Percentiles rank a stretch among this genome's conserved stretches.
Evolutionary conservation across 495 filamentous ascomycete species (phyloP).

Genomic region (Hypoxylon perforatum): DNA sequence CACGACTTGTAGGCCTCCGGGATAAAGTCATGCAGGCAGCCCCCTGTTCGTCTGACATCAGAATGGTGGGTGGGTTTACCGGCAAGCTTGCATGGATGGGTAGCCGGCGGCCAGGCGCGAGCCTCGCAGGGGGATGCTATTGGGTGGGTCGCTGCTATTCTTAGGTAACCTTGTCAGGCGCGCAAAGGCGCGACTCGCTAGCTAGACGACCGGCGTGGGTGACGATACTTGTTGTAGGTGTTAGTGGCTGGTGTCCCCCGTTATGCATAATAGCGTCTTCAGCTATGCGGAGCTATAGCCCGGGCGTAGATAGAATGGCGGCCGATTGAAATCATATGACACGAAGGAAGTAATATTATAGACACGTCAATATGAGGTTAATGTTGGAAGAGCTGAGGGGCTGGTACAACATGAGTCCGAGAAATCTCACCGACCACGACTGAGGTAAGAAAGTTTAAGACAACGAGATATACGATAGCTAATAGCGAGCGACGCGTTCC

Average conservation of each 20-base stretch:
- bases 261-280: not conserved
- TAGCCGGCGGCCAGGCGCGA: conserved; percentile 19
- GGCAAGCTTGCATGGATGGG: conserved; percentile 36
- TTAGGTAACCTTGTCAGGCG: conserved; percentile 25
- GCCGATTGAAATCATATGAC: conserved; percentile 12
- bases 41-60: conserved; percentile 39
- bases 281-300: conserved; percentile 1
- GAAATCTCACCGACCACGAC: conserved; percentile 8
- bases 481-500: not conserved
- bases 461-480: conserved; percentile 14
- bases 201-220: conserved; percentile 24
- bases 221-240: conserved; percentile 4
- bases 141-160: conserved; percentile 35
- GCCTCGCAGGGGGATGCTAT: conserved; percentile 22
- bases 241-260: conserved; percentile 11
- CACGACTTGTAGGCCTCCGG: conserved; percentile 27
- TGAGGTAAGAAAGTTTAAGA: conserved; percentile 1
- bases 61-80: conserved; percentile 29
- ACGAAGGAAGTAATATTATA: not conserved
- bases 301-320: not conserved
- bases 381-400: not conserved
- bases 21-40: conserved; percentile 25
- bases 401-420: not conserved
- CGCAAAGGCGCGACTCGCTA: conserved; percentile 31
- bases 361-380: no score